phyloP scores from a whole-genome alignment of 306 rosid genomes.

The Rosa lucieae region DNA sequence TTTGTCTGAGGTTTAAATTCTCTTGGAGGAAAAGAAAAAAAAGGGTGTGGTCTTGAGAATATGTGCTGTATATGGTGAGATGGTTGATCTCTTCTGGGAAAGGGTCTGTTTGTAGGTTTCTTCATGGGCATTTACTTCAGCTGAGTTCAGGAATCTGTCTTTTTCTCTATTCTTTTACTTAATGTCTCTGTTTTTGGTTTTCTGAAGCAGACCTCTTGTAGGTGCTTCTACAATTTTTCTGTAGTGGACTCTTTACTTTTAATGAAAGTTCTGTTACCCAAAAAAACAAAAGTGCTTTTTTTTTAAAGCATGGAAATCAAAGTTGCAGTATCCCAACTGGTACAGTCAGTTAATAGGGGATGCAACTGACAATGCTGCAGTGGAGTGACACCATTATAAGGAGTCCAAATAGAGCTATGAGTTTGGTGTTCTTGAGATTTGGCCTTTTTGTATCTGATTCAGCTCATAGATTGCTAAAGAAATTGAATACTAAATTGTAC shows the following conservation, averaged over 20 bases:
- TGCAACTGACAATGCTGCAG: background rate
- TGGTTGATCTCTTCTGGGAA: background rate
- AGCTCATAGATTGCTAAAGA: background rate
- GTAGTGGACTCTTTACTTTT: background rate
- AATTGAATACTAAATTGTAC: background rate
- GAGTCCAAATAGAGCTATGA: background rate
- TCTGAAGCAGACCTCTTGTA: background rate
- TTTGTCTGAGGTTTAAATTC: background rate
- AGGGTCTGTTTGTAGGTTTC: background rate
- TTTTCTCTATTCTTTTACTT: background rate
- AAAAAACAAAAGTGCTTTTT: background rate
- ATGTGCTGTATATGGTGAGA: background rate
- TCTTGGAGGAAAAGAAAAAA: background rate
- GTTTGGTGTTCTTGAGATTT: background rate
- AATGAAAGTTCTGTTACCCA: background rate
- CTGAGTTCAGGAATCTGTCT: background rate
- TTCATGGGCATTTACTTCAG: background rate
- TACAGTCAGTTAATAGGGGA: too few relatives aligned
- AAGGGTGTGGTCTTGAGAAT: background rate
- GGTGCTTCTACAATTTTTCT: background rate
- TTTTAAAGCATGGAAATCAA: background rate
- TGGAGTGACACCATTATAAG: background rate
- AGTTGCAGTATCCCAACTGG: too few relatives aligned
- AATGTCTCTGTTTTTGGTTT: background rate
- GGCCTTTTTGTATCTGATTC: background rate